Base-by-base conservation (phyloP, 2,329 filamentous ascomycete species). In the Thielaviopsis cerberus region DNA sequence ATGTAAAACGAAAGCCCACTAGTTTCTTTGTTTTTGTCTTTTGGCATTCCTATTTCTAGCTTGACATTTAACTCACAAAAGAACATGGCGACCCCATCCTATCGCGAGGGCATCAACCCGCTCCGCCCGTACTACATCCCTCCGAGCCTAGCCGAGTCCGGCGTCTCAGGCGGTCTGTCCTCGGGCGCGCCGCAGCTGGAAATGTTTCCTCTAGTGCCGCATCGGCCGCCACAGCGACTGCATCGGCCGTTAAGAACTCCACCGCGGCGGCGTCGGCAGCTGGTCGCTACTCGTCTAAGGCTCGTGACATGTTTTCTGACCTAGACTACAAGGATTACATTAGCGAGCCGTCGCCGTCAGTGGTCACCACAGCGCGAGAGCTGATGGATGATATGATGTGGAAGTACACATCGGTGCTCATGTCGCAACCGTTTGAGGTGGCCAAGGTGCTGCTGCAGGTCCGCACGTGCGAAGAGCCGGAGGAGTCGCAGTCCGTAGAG, bases 351-450 rank as follows among this genome's bases (percentile, higher is more conserved):
- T 87, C 85, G 26, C 86, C 86, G 0, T 87, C 86, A 0, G 77
- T 82, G 26, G 76, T 88, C 11, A 84, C 87, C 64, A 85, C 60
- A 24, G 55, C 58, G n/a, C 87, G 85, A 67, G 83, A 85, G 62
- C 73, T 94, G 61, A 67, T 95, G 53, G 89, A 97, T 67, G 84
- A 90, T 68, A 80, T 92, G 63, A 68, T 94, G 69, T 94, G 90
- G 83, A 91, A 92, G 68, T 98, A 98, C 72, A 85, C 84, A 15
- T 88, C 85, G 59, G 83, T 95, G 24, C 71, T 97, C 66, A 83
- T 95, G 68, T 86, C 88, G 57, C 92, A 98, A 71, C 92, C 92
- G 15, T 97, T 98, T 69, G 92, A 97, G 74, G 90, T 96, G 59
- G 89, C 91, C 66, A 97, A 96, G 77, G 92, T 85, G 15, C 80